Evolutionary conservation across 129 eudicot species (phyloP).

Genomic region (Lactuca saligna): DNA sequence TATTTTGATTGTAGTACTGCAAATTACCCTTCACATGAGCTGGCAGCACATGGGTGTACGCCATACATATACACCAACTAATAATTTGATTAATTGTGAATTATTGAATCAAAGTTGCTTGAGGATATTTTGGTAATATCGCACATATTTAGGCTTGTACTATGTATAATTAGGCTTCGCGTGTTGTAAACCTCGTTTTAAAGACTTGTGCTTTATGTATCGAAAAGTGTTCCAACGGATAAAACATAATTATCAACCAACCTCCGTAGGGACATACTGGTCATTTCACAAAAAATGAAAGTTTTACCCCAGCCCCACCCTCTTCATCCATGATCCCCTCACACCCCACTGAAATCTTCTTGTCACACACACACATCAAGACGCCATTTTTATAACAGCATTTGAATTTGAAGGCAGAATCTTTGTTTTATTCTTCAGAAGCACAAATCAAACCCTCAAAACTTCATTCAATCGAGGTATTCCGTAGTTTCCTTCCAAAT

Average conservation of each 20-base stretch:
- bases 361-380: conserved; percentile 29
- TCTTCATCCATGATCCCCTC: conserved; percentile 34
- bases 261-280: conserved; percentile 8
- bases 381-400: conserved; percentile 30
- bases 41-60: conserved; percentile 47
- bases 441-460: conserved; percentile 13
- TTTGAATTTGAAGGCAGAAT: conserved; percentile 21
- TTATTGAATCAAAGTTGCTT: conserved; percentile 18
- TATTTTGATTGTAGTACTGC: not conserved
- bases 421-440: conserved; percentile 27
- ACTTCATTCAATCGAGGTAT: conserved; percentile 24
- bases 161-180: conserved; percentile 9
- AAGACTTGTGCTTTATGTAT: conserved; percentile 21
- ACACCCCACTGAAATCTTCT: conserved; percentile 22
- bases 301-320: conserved; percentile 20
- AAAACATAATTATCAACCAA: conserved; percentile 10
- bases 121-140: conserved; percentile 22
- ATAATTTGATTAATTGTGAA: conserved; percentile 33
- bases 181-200: conserved; percentile 10
- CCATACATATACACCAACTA: conserved; percentile 31
- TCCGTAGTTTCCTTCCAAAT: conserved; percentile 3
- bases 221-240: conserved; percentile 3
- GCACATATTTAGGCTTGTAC: not conserved
- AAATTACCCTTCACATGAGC: conserved; percentile 28
- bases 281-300: not conserved